Percentiles rank a stretch among this genome's conserved stretches.
These are phyloP conservation scores for Ocimum tenuiflorum DNA, from an alignment of 257 asterid species.

Conservation along the genomic window DNA sequence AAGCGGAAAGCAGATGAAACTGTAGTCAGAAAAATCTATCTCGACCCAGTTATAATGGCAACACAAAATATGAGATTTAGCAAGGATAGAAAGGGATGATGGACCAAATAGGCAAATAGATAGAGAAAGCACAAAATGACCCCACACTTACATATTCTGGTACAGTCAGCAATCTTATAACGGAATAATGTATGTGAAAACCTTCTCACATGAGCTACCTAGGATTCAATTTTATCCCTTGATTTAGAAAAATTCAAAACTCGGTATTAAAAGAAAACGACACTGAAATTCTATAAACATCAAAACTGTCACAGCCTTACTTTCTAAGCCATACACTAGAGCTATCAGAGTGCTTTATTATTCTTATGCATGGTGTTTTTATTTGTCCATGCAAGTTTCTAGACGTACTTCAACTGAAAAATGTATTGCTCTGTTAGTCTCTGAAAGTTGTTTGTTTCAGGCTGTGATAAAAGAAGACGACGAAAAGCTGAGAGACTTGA, in stretches of 20 bases:
- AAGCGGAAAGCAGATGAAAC: not conserved
- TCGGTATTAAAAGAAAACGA: too few species aligned
- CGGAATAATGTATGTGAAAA: too few species aligned
- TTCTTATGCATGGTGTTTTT: too few species aligned
- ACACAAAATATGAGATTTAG: conserved; percentile 3
- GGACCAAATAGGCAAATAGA: not conserved
- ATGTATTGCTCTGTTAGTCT: not conserved
- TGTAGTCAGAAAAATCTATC: not conserved
- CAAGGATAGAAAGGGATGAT: not conserved
- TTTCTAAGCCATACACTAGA: too few species aligned
- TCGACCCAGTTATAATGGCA: not conserved
- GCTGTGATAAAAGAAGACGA: conserved; percentile 55
- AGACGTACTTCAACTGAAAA: not conserved
- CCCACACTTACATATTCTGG: too few species aligned
- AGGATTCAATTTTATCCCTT: too few species aligned
- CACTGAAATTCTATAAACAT: too few species aligned
- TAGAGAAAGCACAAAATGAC: not conserved
- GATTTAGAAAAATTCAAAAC: too few species aligned
- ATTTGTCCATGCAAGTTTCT: not conserved
- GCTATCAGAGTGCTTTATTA: too few species aligned
- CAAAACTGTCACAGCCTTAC: too few species aligned
- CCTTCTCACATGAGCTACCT: too few species aligned
- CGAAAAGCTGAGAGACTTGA: conserved; percentile 65
- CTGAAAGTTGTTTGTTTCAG: conserved; percentile 28
- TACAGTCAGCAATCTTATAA: too few species aligned